Evolutionary conservation across 108 stramenopile species (phyloP).

Genomic region (Pseudonitzschia delicatissima): DNA sequence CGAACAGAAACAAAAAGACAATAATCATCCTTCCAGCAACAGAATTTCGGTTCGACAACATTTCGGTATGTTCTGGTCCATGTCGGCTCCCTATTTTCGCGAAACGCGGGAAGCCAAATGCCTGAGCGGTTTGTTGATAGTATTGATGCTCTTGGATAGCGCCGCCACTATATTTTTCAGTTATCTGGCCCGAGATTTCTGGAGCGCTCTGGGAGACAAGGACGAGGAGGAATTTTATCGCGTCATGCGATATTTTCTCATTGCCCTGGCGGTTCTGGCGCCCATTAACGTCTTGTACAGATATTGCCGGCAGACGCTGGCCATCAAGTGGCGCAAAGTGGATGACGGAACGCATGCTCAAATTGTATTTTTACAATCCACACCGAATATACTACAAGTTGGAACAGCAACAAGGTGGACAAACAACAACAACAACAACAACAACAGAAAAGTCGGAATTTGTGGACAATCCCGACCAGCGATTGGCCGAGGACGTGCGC

Average conservation of each 20-base stretch:
- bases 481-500: conserved; percentile 86
- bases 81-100: conserved; percentile 55
- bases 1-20: too few relatives aligned
- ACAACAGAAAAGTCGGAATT: too few relatives aligned
- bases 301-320: conserved; percentile 47
- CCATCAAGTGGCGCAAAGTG: conserved; percentile 76
- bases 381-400: conserved; percentile 52
- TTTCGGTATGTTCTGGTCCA: conserved; percentile 24
- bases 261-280: conserved; percentile 49
- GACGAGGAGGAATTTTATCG: conserved; percentile 56
- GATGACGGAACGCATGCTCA: conserved; percentile 71
- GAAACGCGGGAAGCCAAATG: conserved; percentile 29
- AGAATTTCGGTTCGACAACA: background rate
- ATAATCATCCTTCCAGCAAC: too few relatives aligned
- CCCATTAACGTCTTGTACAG: conserved; percentile 81
- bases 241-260: conserved; percentile 47
- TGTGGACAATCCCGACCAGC: conserved; percentile 70
- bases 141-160: conserved; percentile 63
- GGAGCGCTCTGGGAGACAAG: conserved; percentile 63
- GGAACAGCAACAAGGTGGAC: conserved; percentile 23
- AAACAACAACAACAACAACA: background rate
- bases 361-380: conserved; percentile 47
- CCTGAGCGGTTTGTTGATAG: conserved; percentile 46
- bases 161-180: conserved; percentile 73
- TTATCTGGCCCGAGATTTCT: conserved; percentile 80